phyloP scores from a whole-genome alignment of 768 basidiomycete genomes.

The Glaciozyma martinii region DNA sequence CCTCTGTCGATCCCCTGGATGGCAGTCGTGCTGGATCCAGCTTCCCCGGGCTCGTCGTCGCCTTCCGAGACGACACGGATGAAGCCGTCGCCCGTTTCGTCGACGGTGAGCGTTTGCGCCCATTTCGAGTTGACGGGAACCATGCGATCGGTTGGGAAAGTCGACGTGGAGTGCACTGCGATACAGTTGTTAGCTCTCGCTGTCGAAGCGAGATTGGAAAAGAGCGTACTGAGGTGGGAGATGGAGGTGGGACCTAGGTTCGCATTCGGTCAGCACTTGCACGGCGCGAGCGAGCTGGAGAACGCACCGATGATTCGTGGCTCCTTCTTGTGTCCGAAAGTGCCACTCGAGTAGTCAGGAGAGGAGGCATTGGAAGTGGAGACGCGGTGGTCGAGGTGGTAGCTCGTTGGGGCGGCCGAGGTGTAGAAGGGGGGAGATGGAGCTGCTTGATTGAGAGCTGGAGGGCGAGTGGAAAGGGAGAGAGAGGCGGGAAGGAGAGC shows the following conservation, averaged over 20 bases:
- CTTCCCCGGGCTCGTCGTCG: constrained; percentile 18
- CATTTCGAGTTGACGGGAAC: constrained; percentile 66
- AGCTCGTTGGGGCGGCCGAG: not conserved
- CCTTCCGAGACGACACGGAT: constrained; percentile 55
- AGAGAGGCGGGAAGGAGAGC: too few relatives aligned
- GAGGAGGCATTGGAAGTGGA: constrained; percentile 24
- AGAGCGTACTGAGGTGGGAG: constrained; percentile 50
- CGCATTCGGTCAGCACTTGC: too few relatives aligned
- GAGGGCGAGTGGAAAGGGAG: too few relatives aligned
- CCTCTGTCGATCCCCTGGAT: constrained; percentile 57
- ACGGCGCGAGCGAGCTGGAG: too few relatives aligned
- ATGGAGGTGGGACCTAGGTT: constrained; percentile 57
- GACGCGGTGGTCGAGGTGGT: not conserved
- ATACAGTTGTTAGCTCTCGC: not conserved
- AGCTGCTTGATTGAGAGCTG: not conserved
- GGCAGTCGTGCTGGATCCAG: constrained; percentile 4
- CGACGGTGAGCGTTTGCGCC: constrained; percentile 79
- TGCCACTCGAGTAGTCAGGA: constrained; percentile 36
- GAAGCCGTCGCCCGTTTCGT: constrained; percentile 72
- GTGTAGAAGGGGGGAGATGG: not conserved
- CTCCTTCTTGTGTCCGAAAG: constrained; percentile 18
- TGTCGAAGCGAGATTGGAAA: not conserved
- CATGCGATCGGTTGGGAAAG: constrained; percentile 73
- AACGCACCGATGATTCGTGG: constrained; percentile 51
- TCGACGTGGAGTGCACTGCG: constrained; percentile 69